Evolutionary conservation across 768 basidiomycete species (phyloP), one percentile per base, ranked within the genome.

Genomic region (Suillus alpinus): DNA sequence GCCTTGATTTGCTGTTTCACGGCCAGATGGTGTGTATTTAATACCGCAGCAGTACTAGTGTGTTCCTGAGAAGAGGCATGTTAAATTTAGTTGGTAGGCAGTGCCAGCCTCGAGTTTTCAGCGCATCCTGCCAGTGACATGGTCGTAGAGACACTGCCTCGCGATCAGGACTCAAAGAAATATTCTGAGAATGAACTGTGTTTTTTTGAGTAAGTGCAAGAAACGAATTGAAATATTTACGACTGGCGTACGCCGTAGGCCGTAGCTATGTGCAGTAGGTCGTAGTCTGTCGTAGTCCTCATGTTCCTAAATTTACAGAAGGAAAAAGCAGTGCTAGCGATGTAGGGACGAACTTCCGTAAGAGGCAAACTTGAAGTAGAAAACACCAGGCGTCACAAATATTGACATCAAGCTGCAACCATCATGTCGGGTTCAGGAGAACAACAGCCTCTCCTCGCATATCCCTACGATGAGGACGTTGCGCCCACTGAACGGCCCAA

Each of bases 371-470:
- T n/a, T n/a, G n/a, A n/a, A 3, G 29, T 50, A 50, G 49, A 32
- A 50, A 50, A 50, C 49, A 29, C 49, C 18, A 4, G n/a, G 26
- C n/a, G 47, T 18, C 49, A 50, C 49, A 50, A 47, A 26, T 47
- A 50, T 31, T 31, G 49, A 50, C 49, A 32, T 18, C 31, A 32
- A 32, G 14, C 63, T 59, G 59, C 32, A 62, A 71, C 68, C 66
- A 70, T 53, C 68, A 75, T 73, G 75, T 67, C 71, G 31, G 71
- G 71, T 59, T 57, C 56, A 73, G 77, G 79, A 62, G 85, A 86
- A 67, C 74, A 77, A 58, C 75, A 83, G 61, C 80, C 79, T 26
- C 71, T 86, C 34, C 81, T 86, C 62, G 58, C 67, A 36, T 65
- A 70, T 20, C 51, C 67, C n/a, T 61, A 60, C 18, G 73, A 72